Base-by-base conservation (phyloP, 1,139 yeast genomes). In the Saccharomyces hybrid region DNA sequence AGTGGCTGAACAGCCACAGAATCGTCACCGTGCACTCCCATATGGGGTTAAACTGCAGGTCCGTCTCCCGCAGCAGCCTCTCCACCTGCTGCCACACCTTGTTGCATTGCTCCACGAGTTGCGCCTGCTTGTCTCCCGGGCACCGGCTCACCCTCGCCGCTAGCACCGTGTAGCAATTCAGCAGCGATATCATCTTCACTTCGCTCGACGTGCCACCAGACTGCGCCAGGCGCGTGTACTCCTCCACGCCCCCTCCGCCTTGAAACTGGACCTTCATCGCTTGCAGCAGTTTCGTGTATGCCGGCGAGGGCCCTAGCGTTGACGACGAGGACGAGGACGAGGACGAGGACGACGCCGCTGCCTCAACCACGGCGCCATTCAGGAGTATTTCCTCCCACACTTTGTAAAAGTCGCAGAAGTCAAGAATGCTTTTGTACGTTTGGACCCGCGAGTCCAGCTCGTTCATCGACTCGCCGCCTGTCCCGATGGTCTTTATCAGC, bases 11-110 rank as follows among this genome's bases (percentile, higher is more conserved):
- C 7, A 67, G 54, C 68, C 70, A 66, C 2, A 66, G 19, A n/a
- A 67, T 52, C 2, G 60, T 54, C n/a, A 62, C 51, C 0, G 69
- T 65, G 52, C 69, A 62, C 21, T 61, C 64, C 69, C 69, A 67
- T 26, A 62, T 57, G 14, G 57, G 49, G 50, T 64, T 67, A 7
- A 58, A 44, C 3, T 48, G 50, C 14, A 65, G 52, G 24, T 59
- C 59, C 3, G 64, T 54, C 7, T 51, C 52, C n/a, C 52, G 47
- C 21, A 55, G 42, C n/a, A 57, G 24, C 2, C 42, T 51, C 16
- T 57, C 59, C 12, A 67, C 58, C 16, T 58, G 59, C 3, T 34
- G 29, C 69, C 70, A 64, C 2, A 62, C 50, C 2, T 48, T 52
- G 49, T 62, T 62, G 11, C 44, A 38, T 0, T 38, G 44, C 12